These are phyloP conservation scores for Fusarium setosum DNA, from an alignment of 2,329 filamentous ascomycete genomes.

Conservation along the genomic window DNA sequence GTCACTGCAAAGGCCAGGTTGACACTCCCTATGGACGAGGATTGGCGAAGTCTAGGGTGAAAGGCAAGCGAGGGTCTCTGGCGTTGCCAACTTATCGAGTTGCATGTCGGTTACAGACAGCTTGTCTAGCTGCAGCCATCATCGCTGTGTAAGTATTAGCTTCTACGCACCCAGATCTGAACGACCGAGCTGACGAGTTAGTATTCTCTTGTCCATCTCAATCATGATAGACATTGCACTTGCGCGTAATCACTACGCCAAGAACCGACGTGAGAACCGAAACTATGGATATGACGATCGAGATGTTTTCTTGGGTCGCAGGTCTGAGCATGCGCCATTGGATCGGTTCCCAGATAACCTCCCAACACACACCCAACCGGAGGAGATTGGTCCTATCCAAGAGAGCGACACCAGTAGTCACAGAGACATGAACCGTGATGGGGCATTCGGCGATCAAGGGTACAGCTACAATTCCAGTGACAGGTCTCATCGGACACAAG, in stretches of 20 bases:
- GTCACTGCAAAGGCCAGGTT: slow-evolving; percentile 69
- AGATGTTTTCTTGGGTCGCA: background rate
- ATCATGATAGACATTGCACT: background rate
- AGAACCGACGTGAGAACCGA: background rate
- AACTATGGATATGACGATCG: background rate
- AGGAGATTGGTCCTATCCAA: background rate
- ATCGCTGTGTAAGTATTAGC: slow-evolving; percentile 68
- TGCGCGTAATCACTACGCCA: background rate
- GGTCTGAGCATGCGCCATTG: background rate
- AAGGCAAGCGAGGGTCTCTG: slow-evolving; percentile 57
- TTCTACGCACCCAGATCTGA: background rate
- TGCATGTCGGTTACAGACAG: slow-evolving; percentile 80
- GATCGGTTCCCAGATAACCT: background rate
- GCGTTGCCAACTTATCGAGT: slow-evolving; percentile 56
- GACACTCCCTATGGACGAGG: slow-evolving; percentile 76
- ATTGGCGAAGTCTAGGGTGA: slow-evolving; percentile 58
- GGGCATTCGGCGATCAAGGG: background rate
- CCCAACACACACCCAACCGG: background rate
- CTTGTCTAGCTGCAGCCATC: slow-evolving; percentile 80
- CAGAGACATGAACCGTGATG: too few relatives aligned
- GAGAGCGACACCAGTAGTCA: background rate
- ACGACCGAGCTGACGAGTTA: background rate
- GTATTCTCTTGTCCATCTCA: background rate
- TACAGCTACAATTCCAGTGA: background rate
- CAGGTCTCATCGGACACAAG: background rate